A percentile compares a stretch with the other conserved stretches of the same genome.
These are phyloP conservation scores for Fusarium agapanthi DNA, from an alignment of 2,329 filamentous ascomycete species.

Conservation along the genomic window DNA sequence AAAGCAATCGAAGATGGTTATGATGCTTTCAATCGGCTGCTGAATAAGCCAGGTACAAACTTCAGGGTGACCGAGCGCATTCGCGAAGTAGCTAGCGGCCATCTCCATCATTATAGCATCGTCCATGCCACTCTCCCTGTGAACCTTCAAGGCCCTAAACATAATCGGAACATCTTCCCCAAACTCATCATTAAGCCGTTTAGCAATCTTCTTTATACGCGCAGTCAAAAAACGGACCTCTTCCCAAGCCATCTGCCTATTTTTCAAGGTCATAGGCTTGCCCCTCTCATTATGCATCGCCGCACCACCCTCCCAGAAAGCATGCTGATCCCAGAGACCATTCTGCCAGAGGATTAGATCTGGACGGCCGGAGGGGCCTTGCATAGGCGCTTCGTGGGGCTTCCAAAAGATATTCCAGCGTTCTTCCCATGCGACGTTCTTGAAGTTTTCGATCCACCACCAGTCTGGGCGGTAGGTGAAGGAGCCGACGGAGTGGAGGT, in stretches of 20 bases:
- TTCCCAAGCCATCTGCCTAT: conserved; percentile 29
- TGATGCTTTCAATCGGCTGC: too few species aligned
- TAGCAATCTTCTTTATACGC: conserved; percentile 22
- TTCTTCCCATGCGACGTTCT: conserved; percentile 25
- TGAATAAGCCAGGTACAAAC: too few species aligned
- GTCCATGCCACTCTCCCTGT: conserved; percentile 19
- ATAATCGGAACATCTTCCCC: conserved; percentile 9
- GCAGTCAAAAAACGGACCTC: conserved; percentile 28
- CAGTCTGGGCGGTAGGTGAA: conserved; percentile 30
- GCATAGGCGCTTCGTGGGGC: conserved; percentile 16
- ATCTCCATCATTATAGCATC: conserved; percentile 32
- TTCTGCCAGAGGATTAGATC: conserved; percentile 34
- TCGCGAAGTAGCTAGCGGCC: not conserved
- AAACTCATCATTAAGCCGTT: conserved; percentile 18
- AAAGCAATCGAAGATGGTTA: too few species aligned
- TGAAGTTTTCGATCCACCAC: conserved; percentile 35
- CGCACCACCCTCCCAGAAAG: conserved; percentile 15
- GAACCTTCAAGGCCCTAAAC: conserved; percentile 27
- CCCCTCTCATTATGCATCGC: conserved; percentile 3
- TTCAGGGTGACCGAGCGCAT: too few species aligned
- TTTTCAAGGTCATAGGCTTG: not conserved
- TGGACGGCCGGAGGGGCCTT: conserved; percentile 15
- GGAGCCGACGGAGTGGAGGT: conserved; percentile 27
- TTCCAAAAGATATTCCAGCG: conserved; percentile 26
- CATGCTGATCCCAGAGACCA: conserved; percentile 27